Conservation (phyloP, 2,329 filamentous ascomycete species). For the Lecanoromycetidae sp. region DNA sequence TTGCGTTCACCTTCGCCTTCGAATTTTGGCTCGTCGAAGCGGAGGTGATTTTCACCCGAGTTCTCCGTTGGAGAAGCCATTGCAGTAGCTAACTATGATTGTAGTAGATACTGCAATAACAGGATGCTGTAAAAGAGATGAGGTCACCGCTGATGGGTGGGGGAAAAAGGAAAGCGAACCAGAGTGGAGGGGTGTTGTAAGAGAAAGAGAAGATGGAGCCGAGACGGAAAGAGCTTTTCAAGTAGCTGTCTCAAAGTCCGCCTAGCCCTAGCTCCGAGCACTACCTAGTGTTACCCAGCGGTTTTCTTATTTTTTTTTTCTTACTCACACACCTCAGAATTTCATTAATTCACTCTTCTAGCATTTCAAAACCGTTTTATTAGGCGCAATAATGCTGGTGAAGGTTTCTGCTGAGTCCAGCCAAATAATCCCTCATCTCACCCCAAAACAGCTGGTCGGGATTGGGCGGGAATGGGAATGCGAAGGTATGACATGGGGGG, state of each 20-base stretch:
- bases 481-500: not conserved
- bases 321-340: not conserved
- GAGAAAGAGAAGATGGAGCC: not conserved
- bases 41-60: slow-evolving; percentile 14
- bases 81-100: slow-evolving; percentile 13
- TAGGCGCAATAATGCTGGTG: too few species aligned
- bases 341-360: not conserved
- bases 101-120: slow-evolving; percentile 12
- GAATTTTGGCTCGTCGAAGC: slow-evolving; percentile 15
- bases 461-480: slow-evolving; percentile 11
- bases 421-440: slow-evolving; percentile 12
- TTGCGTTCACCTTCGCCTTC: slow-evolving; percentile 14
- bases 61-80: slow-evolving; percentile 16
- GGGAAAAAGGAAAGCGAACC: not conserved
- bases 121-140: slow-evolving; percentile 11
- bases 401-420: too few species aligned
- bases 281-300: too few species aligned
- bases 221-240: slow-evolving; percentile 11
- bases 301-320: too few species aligned
- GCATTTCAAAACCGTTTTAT: slow-evolving; percentile 9
- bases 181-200: slow-evolving; percentile 9
- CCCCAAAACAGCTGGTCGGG: not conserved
- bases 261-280: not conserved
- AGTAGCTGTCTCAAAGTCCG: slow-evolving; percentile 5
- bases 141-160: not conserved